A percentile compares a stretch with the other conserved stretches of the same genome.
These are phyloP conservation scores for Oemleria cerasiformis DNA, from an alignment of 306 rosid species.

Conservation along the genomic window DNA sequence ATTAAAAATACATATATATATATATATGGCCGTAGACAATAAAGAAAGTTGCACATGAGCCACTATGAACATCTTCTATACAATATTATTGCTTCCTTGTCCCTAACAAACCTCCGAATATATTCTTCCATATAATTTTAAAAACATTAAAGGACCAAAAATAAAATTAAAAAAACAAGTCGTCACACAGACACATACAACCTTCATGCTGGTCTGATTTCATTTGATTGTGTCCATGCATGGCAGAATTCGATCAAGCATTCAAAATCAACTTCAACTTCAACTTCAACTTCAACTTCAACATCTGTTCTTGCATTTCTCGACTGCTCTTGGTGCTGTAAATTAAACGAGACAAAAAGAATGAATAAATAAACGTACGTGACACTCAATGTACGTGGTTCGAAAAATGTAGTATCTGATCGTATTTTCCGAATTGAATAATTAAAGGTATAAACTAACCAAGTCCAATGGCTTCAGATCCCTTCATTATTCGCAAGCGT, in stretches of 20 bases:
- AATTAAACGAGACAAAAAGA: too few species aligned
- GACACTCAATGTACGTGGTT: too few species aligned
- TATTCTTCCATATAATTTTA: constrained; percentile 41
- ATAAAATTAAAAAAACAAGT: not conserved
- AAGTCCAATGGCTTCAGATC: constrained; percentile 83
- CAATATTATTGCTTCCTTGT: constrained; percentile 34
- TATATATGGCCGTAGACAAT: constrained; percentile 4
- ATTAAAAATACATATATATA: too few species aligned
- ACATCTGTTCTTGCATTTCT: constrained; percentile 78
- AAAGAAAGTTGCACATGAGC: constrained; percentile 18
- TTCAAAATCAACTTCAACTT: not conserved
- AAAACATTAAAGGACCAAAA: constrained; percentile 25
- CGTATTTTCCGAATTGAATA: too few species aligned
- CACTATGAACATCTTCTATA: constrained; percentile 61
- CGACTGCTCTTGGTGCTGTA: constrained; percentile 87
- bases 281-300: constrained; percentile 30
- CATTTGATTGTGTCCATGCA: constrained; percentile 25
- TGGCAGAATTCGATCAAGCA: not conserved
- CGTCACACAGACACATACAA: constrained; percentile 37
- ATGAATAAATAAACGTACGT: too few species aligned
- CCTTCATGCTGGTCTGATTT: constrained; percentile 40
- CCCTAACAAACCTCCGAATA: constrained; percentile 50
- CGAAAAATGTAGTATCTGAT: too few species aligned
- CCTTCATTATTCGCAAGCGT: constrained; percentile 80
- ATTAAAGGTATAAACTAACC: constrained; percentile 38